Conservation (phyloP, 1,284 basidiomycete genomes). For the Inonotus obliquus region DNA sequence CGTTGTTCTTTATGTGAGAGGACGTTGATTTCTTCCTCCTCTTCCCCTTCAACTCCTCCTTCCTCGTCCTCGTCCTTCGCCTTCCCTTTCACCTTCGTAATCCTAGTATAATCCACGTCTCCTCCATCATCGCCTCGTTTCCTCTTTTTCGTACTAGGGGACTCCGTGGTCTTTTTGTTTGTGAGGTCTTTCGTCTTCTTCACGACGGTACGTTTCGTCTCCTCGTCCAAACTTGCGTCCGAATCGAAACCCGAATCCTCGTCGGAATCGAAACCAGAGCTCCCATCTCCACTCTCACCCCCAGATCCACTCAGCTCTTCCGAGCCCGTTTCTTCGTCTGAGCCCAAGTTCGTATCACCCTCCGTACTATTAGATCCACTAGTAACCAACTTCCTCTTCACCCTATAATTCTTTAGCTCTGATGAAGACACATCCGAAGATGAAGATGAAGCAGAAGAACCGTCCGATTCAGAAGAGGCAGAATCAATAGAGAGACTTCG, state of each 20-base stretch:
- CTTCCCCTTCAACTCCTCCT: background rate
- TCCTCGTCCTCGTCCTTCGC: background rate
- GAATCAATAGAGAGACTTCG: background rate
- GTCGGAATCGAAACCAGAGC: too few species aligned
- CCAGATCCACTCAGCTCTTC: too few species aligned
- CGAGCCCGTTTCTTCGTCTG: too few species aligned
- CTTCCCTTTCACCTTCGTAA: background rate
- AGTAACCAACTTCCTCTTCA: too few species aligned
- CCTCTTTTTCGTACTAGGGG: background rate
- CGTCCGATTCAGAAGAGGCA: background rate
- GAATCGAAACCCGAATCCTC: background rate
- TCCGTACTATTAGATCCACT: too few species aligned
- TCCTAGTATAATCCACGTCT: background rate
- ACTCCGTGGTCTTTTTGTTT: background rate
- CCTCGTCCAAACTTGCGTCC: conserved; percentile 1
- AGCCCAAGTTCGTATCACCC: too few species aligned
- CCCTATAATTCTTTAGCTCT: too few species aligned
- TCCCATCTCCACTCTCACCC: too few species aligned
- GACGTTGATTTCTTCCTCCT: conserved; percentile 32
- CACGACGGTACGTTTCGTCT: too few species aligned
- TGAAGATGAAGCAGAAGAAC: conserved; percentile 14
- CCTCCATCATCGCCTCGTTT: conserved; percentile 1
- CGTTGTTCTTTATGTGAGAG: conserved; percentile 69
- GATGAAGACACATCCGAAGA: too few species aligned
- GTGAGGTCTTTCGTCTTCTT: background rate